Conservation (phyloP, 2,329 filamentous ascomycete genomes). For the Trichoderma sp. region DNA sequence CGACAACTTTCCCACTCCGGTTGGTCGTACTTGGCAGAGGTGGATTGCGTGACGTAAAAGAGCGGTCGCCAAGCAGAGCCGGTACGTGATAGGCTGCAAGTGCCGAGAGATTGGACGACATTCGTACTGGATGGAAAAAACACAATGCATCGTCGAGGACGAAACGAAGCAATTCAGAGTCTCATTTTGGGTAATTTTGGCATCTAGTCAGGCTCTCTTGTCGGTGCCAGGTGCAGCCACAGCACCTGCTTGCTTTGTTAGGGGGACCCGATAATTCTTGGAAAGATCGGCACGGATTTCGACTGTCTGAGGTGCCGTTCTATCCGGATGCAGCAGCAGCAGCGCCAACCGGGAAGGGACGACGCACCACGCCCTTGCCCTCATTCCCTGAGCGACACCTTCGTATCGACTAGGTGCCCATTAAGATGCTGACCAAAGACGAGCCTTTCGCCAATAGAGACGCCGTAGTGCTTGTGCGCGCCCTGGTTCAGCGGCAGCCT, state of each 20-base stretch:
- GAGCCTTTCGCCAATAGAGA: neutral
- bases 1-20: slow-evolving; percentile 25
- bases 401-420: neutral
- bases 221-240: neutral
- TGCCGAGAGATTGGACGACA: slow-evolving; percentile 10
- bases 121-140: neutral
- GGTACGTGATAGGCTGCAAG: neutral
- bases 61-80: slow-evolving; percentile 11
- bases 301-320: slow-evolving; percentile 13
- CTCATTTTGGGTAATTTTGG: neutral
- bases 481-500: neutral
- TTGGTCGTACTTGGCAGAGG: slow-evolving; percentile 3
- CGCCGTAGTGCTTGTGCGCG: neutral
- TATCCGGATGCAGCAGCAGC: slow-evolving; percentile 21
- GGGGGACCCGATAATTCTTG: neutral
- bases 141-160: neutral
- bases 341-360: slow-evolving; percentile 11
- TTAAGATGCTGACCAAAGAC: slow-evolving; percentile 8
- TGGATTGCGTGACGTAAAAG: slow-evolving; percentile 8
- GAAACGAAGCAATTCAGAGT: slow-evolving; percentile 7
- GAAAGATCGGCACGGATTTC: slow-evolving; percentile 14
- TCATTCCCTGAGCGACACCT: neutral
- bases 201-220: neutral
- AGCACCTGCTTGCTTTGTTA: neutral
- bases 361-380: slow-evolving; percentile 10